These are phyloP conservation scores for Hymenoscyphus fraxineus DNA, from an alignment of 2,329 filamentous ascomycete genomes.

Conservation along the genomic window DNA sequence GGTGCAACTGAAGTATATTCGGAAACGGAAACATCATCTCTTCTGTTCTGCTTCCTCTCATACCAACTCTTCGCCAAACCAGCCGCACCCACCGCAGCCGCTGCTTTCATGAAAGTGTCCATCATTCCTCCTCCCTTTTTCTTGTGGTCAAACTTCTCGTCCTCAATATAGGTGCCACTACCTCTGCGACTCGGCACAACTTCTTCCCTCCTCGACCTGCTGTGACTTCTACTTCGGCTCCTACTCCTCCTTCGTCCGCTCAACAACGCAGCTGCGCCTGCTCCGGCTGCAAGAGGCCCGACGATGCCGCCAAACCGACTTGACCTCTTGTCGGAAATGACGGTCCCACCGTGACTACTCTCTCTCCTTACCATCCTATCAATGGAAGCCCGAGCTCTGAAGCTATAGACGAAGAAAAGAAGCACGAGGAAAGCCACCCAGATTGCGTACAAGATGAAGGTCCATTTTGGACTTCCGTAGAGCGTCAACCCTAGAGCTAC, in stretches of 20 bases:
- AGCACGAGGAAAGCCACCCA: conserved; percentile 69
- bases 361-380: conserved; percentile 34
- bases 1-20: conserved; percentile 61
- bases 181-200: conserved; percentile 30
- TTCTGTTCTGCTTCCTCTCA: conserved; percentile 47
- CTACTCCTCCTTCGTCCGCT: conserved; percentile 39
- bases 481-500: conserved; percentile 85
- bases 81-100: conserved; percentile 59
- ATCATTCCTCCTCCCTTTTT: conserved; percentile 49
- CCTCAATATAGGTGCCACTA: conserved; percentile 51
- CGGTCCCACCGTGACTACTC: conserved; percentile 41
- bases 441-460: conserved; percentile 83
- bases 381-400: conserved; percentile 57
- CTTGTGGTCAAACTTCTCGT: conserved; percentile 56
- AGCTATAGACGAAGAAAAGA: conserved; percentile 76
- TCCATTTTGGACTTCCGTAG: conserved; percentile 80
- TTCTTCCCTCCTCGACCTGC: conserved; percentile 18
- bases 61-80: conserved; percentile 58
- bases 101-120: conserved; percentile 56
- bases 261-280: conserved; percentile 52
- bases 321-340: conserved; percentile 44
- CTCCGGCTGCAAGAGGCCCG: conserved; percentile 53
- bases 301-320: conserved; percentile 47
- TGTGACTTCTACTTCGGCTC: conserved; percentile 21
- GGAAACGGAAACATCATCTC: conserved; percentile 45